These are phyloP conservation scores for Suhomyces chickasaworum DNA, from an alignment of 1,139 yeast genomes.

Conservation along the genomic window DNA sequence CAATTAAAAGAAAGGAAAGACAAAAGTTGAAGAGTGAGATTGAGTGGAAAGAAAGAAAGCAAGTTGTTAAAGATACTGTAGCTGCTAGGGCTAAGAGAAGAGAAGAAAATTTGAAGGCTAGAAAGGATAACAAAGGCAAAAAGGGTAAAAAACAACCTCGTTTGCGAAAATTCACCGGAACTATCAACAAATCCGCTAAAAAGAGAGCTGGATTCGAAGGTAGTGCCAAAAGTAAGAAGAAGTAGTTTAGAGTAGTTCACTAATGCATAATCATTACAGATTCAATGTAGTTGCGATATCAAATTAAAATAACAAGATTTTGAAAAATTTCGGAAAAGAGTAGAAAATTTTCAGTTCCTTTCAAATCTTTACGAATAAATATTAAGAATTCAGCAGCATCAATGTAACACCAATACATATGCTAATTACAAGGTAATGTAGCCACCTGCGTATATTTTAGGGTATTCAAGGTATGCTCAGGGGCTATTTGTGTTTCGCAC, in stretches of 20 bases:
- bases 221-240: conserved; percentile 40
- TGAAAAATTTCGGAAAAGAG: too few relatives aligned
- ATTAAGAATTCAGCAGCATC: too few relatives aligned
- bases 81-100: conserved; percentile 79
- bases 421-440: too few relatives aligned
- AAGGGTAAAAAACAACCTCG: conserved; percentile 67
- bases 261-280: background rate
- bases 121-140: conserved; percentile 79
- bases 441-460: background rate
- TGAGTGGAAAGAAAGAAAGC: conserved; percentile 87
- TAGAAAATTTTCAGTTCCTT: too few relatives aligned
- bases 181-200: conserved; percentile 42
- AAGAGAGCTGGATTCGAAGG: conserved; percentile 66
- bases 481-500: conserved; percentile 12
- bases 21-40: conserved; percentile 77
- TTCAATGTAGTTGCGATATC: too few relatives aligned
- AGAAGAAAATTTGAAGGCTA: conserved; percentile 82
- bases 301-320: too few relatives aligned
- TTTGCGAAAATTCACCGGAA: conserved; percentile 68
- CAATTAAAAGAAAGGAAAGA: conserved; percentile 80
- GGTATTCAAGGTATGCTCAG: background rate
- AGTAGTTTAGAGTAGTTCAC: conserved; percentile 1
- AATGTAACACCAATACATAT: too few relatives aligned
- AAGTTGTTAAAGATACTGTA: conserved; percentile 72
- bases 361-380: too few relatives aligned